Evolutionary conservation across 2,329 filamentous ascomycete species (phyloP).

Genomic region (Colletotrichum australisinense): DNA sequence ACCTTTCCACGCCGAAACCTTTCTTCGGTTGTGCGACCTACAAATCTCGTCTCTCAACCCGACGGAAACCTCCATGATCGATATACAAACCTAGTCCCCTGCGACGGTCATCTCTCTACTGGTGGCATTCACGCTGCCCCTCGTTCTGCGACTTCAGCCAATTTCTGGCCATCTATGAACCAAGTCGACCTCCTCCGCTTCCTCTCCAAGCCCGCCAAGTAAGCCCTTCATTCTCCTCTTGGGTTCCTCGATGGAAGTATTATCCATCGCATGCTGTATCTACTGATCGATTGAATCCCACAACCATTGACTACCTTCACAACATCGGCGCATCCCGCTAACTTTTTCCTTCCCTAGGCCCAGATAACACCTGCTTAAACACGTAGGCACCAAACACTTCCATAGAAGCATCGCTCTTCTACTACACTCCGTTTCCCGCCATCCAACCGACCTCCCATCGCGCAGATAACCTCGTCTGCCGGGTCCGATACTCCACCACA

Average conservation of each 20-base stretch:
- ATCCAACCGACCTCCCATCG: conserved; percentile 39
- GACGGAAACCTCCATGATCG: conserved; percentile 1
- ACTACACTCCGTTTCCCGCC: conserved; percentile 17
- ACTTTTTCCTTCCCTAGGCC: conserved; percentile 34
- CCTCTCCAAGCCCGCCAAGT: conserved; percentile 96
- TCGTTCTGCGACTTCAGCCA: conserved; percentile 2
- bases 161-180: conserved; percentile 77
- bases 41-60: background rate
- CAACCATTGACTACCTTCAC: background rate
- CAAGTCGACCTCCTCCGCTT: conserved; percentile 90
- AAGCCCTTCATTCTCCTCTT: conserved; percentile 49
- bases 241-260: background rate
- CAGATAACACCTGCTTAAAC: conserved; percentile 34
- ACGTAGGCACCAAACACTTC: background rate
- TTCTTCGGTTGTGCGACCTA: background rate
- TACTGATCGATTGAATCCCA: background rate
- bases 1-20: background rate
- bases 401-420: conserved; percentile 24
- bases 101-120: conserved; percentile 9
- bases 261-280: background rate
- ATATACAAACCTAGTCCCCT: background rate
- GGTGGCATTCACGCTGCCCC: conserved; percentile 16
- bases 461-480: conserved; percentile 77
- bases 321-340: background rate
- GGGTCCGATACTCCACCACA: conserved; percentile 83